These are phyloP conservation scores for Clitopilus passeckerianus DNA, from an alignment of 768 basidiomycete genomes.

Conservation along the genomic window DNA sequence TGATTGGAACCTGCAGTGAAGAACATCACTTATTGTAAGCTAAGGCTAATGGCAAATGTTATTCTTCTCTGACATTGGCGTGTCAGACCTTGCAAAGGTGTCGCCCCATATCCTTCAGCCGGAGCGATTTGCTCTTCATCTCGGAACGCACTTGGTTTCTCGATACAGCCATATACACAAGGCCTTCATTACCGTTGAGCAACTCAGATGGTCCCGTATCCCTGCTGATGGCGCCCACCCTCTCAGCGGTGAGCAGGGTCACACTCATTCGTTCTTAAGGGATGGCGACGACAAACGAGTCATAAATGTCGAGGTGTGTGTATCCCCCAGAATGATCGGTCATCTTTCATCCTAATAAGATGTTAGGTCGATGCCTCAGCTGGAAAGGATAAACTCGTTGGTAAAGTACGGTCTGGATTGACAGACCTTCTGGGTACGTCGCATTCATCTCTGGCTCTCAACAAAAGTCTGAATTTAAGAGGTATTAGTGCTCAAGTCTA, in stretches of 20 bases:
- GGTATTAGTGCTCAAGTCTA: slow-evolving; percentile 76
- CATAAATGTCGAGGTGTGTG: slow-evolving; percentile 50
- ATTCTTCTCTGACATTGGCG: background rate
- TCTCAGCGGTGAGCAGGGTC: slow-evolving; percentile 32
- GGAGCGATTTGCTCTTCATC: slow-evolving; percentile 83
- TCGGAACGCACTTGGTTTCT: slow-evolving; percentile 77
- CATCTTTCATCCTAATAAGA: background rate
- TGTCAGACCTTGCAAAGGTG: slow-evolving; percentile 75
- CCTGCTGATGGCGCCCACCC: slow-evolving; percentile 37
- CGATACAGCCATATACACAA: slow-evolving; percentile 76
- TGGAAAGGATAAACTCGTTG: slow-evolving; percentile 59
- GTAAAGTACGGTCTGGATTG: slow-evolving; percentile 62
- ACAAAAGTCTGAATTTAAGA: background rate
- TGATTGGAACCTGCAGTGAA: slow-evolving; percentile 38
- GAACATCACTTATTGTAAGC: slow-evolving; percentile 58
- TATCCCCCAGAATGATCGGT: background rate
- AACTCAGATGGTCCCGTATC: slow-evolving; percentile 84
- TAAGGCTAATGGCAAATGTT: slow-evolving; percentile 7
- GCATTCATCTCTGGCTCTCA: background rate
- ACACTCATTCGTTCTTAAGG: slow-evolving; percentile 78
- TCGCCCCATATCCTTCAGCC: slow-evolving; percentile 84
- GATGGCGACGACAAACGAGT: slow-evolving; percentile 89
- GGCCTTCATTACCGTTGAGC: slow-evolving; percentile 66
- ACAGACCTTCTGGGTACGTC: slow-evolving; percentile 70
- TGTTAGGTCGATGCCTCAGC: slow-evolving; percentile 57